Evolutionary conservation across 2,329 filamentous ascomycete genomes (phyloP).

Genomic region (Calycina herbarum): DNA sequence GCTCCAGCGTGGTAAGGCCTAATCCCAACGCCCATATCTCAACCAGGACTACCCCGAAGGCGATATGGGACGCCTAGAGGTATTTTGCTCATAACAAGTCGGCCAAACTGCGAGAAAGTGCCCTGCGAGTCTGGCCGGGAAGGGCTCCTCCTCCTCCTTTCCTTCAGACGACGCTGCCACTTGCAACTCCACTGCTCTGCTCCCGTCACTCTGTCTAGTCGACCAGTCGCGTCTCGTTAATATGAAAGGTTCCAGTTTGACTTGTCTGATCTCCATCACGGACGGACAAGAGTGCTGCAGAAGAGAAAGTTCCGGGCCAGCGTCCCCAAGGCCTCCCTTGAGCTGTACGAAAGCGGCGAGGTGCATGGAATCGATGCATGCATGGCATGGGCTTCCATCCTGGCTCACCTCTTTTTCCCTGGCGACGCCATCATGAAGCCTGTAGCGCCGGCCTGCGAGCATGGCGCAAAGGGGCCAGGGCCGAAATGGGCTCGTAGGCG

Average conservation of each 20-base stretch:
- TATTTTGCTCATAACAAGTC: no score
- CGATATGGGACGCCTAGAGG: no score
- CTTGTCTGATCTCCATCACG: not conserved
- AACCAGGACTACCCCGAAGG: no score
- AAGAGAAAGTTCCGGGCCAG: slow-evolving; percentile 22
- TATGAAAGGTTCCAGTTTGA: not conserved
- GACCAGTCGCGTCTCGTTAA: not conserved
- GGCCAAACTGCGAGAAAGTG: no score
- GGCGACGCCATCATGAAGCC: slow-evolving; percentile 1
- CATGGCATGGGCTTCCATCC: slow-evolving; percentile 5
- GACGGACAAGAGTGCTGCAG: not conserved
- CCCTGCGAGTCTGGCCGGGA: no score
- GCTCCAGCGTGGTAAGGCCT: no score
- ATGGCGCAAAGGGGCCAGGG: slow-evolving; percentile 6
- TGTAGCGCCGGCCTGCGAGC: not conserved
- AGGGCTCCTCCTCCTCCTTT: no score
- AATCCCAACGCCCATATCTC: no score
- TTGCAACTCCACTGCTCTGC: not conserved
- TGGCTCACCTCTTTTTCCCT: slow-evolving; percentile 3
- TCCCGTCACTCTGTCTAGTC: not conserved
- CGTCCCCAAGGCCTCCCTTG: slow-evolving; percentile 13
- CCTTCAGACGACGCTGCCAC: no score
- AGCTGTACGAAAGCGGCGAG: slow-evolving; percentile 22
- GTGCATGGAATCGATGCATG: slow-evolving; percentile 18
- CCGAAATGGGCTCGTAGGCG: not conserved